phyloP scores from a whole-genome alignment of 768 basidiomycete genomes.

The Tricholoma bakamatsutake region DNA sequence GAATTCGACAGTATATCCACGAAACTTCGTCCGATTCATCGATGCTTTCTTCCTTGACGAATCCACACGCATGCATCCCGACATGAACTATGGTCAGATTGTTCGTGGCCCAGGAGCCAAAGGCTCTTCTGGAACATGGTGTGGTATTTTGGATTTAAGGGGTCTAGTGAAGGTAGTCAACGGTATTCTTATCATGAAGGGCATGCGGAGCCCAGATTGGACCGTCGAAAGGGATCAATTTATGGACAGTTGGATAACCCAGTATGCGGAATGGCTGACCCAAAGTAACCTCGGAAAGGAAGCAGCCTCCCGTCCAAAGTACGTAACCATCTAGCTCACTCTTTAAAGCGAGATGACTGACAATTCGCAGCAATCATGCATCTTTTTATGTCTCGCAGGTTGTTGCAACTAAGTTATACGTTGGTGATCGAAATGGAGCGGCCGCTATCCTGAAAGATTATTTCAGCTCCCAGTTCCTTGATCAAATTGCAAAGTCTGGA shows the following conservation, averaged over 20 bases:
- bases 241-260: conserved; percentile 37
- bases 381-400: conserved; percentile 44
- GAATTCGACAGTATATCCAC: conserved; percentile 26
- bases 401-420: conserved; percentile 33
- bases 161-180: conserved; percentile 46
- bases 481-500: conserved; percentile 45
- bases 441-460: conserved; percentile 30
- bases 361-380: conserved; percentile 42
- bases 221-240: conserved; percentile 29
- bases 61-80: conserved; percentile 44
- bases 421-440: conserved; percentile 38
- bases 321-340: not conserved
- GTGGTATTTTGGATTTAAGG: conserved; percentile 49
- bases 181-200: conserved; percentile 36
- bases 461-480: conserved; percentile 34
- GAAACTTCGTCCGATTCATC: conserved; percentile 31
- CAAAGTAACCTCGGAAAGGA: conserved; percentile 35
- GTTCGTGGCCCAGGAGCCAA: conserved; percentile 43
- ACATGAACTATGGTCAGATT: conserved; percentile 50
- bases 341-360: not conserved
- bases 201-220: conserved; percentile 34
- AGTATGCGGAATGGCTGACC: conserved; percentile 41
- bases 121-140: conserved; percentile 38
- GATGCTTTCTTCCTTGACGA: conserved; percentile 41
- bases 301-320: conserved; percentile 16